Evolutionary conservation across 2,329 filamentous ascomycete genomes (phyloP).

Genomic region (Huntiella bhutanensis): DNA sequence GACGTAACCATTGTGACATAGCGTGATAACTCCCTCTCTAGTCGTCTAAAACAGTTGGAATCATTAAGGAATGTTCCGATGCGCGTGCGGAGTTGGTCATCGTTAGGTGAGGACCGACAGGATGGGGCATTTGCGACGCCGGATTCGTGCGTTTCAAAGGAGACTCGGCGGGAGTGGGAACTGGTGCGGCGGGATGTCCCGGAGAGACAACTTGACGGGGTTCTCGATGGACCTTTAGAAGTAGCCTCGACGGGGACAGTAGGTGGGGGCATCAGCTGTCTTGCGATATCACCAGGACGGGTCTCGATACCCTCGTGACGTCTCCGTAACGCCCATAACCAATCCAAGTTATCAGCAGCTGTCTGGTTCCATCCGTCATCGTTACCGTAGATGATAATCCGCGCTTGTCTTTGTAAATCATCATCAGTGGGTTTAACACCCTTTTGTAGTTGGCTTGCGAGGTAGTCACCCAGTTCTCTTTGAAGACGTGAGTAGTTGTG

Average conservation of each 20-base stretch:
- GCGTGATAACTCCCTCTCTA: slow-evolving; percentile 33
- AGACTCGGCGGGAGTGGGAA: too few relatives aligned
- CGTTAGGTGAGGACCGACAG: too few relatives aligned
- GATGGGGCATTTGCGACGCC: too few relatives aligned
- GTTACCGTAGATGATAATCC: slow-evolving; percentile 42
- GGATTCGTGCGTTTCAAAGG: too few relatives aligned
- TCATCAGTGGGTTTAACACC: slow-evolving; percentile 32
- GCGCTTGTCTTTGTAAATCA: slow-evolving; percentile 36
- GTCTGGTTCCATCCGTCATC: slow-evolving; percentile 48
- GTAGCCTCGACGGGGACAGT: background rate
- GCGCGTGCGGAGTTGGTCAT: background rate
- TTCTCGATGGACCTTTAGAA: background rate
- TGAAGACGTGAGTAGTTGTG: slow-evolving; percentile 39
- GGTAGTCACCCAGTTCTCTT: slow-evolving; percentile 33
- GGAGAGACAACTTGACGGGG: background rate
- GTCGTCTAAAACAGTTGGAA: slow-evolving; percentile 38
- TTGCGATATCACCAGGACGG: too few relatives aligned
- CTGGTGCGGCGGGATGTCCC: background rate
- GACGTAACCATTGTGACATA: slow-evolving; percentile 36
- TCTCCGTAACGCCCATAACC: slow-evolving; percentile 33
- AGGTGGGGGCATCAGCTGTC: background rate
- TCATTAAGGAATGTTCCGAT: slow-evolving; percentile 32
- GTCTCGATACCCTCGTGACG: slow-evolving; percentile 19
- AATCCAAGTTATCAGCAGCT: slow-evolving; percentile 34
- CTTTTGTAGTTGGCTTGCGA: slow-evolving; percentile 24